phyloP scores from a whole-genome alignment of 2,329 filamentous ascomycete species.

The Fusarium agapanthi region DNA sequence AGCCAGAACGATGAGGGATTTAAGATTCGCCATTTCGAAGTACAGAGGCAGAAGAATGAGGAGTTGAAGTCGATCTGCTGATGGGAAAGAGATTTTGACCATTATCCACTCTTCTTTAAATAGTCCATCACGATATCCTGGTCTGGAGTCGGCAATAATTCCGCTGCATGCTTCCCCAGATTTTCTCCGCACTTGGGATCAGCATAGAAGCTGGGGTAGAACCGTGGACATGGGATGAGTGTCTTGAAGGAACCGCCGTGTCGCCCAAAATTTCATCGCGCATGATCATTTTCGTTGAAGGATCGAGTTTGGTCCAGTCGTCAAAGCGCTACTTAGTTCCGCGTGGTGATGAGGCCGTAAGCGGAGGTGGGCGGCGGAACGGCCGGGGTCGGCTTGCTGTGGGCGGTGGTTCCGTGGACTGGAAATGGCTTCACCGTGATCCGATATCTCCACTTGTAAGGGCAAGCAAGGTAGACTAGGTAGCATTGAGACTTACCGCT shows the following conservation, averaged over 20 bases:
- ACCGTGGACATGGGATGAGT: not conserved
- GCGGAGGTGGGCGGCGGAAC: not conserved
- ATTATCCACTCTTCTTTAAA: slow-evolving; percentile 1
- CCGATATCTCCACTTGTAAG: not conserved
- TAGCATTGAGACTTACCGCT: not conserved
- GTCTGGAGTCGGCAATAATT: not conserved
- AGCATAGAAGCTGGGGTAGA: not conserved
- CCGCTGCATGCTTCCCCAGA: slow-evolving; percentile 1
- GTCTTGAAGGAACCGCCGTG: not conserved
- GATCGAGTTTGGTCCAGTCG: not conserved
- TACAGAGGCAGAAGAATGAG: not conserved
- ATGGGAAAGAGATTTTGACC: not conserved
- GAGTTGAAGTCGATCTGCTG: not conserved
- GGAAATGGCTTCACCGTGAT: not conserved
- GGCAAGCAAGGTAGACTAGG: not conserved
- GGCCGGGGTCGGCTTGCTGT: not conserved
- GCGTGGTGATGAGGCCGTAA: not conserved
- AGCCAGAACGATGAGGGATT: not conserved
- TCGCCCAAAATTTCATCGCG: no score
- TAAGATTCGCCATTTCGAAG: not conserved
- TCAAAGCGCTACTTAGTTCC: no score
- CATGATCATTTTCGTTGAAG: not conserved
- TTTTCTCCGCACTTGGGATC: not conserved
- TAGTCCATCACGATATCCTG: not conserved
- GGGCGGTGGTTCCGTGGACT: not conserved